These are phyloP conservation scores for Jatropha multifida DNA, from an alignment of 441 rosid genomes.

Conservation along the genomic window DNA sequence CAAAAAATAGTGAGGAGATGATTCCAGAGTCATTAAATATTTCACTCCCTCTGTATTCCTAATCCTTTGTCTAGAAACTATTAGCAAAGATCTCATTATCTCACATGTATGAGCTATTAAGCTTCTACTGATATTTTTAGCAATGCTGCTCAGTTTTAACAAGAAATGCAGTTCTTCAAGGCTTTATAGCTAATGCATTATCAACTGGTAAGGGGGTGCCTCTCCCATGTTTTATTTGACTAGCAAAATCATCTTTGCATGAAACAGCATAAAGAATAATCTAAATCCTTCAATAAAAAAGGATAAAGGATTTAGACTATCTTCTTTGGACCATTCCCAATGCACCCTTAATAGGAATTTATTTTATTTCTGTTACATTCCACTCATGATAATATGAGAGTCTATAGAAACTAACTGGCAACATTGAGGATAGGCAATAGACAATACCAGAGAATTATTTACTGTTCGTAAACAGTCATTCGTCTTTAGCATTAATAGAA, in stretches of 20 bases:
- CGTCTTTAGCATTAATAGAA: conserved; percentile 87
- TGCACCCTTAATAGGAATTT: neutral
- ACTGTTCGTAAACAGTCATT: conserved; percentile 94
- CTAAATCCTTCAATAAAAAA: neutral
- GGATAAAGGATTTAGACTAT: neutral
- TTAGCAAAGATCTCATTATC: neutral
- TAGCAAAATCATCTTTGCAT: neutral
- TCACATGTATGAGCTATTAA: neutral
- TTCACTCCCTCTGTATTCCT: neutral
- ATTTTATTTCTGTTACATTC: neutral
- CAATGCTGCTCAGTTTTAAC: conserved; percentile 1
- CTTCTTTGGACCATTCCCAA: neutral
- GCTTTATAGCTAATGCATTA: neutral
- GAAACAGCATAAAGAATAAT: neutral
- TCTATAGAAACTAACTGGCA: neutral
- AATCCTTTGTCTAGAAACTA: neutral
- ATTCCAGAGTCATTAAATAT: neutral
- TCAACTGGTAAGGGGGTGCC: neutral
- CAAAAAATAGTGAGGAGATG: neutral
- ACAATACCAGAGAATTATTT: conserved; percentile 66
- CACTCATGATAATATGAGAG: neutral
- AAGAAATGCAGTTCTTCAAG: neutral
- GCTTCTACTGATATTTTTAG: neutral
- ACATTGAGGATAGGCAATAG: conserved; percentile 11
- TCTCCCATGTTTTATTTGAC: neutral